These are phyloP conservation scores for Colletotrichum higginsianum DNA, from an alignment of 2,329 filamentous ascomycete genomes.

Conservation along the genomic window DNA sequence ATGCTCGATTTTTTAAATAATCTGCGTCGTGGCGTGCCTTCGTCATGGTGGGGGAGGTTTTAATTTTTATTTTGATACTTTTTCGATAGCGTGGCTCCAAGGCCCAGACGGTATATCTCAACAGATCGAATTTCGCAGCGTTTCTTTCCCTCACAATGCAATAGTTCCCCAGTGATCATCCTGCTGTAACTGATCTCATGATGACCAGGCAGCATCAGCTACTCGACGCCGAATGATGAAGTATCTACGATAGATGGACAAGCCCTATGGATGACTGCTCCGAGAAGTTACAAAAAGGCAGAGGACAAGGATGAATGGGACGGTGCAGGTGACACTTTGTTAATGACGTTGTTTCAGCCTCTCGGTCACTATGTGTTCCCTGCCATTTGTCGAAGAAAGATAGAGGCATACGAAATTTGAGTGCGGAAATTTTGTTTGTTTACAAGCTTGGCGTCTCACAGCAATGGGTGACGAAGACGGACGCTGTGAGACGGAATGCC, in stretches of 20 bases:
- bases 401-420: not conserved
- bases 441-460: not conserved
- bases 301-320: not conserved
- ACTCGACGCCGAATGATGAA: not conserved
- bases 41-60: not conserved
- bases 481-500: not conserved
- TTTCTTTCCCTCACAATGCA: too few relatives aligned
- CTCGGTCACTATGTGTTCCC: not conserved
- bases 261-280: not conserved
- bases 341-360: not conserved
- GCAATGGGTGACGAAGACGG: not conserved
- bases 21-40: not conserved
- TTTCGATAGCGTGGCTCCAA: not conserved
- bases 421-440: not conserved
- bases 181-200: not conserved
- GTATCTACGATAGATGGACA: not conserved
- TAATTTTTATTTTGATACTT: too few relatives aligned
- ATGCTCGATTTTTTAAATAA: not conserved
- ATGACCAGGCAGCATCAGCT: not conserved
- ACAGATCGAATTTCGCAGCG: too few relatives aligned
- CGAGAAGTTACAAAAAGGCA: not conserved
- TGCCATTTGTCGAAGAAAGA: not conserved
- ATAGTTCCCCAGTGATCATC: too few relatives aligned
- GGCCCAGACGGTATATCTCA: too few relatives aligned
- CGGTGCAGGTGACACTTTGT: not conserved